These are phyloP conservation scores for Nicotiana obtusifolia DNA, from an alignment of 257 asterid genomes.

Conservation along the genomic window DNA sequence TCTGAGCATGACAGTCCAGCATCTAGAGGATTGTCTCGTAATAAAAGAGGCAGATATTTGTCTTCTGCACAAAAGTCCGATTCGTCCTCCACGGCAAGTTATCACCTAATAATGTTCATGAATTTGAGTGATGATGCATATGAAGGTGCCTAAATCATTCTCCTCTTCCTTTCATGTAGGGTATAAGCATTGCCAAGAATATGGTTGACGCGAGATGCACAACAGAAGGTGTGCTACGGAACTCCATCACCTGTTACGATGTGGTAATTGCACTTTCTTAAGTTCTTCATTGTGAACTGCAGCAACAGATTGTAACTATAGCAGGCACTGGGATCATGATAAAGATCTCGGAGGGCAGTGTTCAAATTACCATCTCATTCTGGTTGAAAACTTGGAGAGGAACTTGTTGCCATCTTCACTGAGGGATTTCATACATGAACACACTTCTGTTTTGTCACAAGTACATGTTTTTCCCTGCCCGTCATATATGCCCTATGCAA, in stretches of 20 bases:
- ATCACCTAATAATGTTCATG: background rate
- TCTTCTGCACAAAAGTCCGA: conserved; percentile 1
- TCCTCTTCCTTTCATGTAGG: conserved; percentile 9
- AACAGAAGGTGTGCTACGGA: conserved; percentile 8
- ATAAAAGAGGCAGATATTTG: conserved; percentile 7
- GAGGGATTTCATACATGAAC: conserved; percentile 27
- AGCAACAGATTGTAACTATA: conserved; percentile 1
- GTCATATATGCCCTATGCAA: conserved; percentile 31
- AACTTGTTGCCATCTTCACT: conserved; percentile 34
- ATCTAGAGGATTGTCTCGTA: background rate
- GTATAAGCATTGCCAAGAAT: background rate
- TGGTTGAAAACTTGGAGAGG: conserved; percentile 48
- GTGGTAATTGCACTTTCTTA: conserved; percentile 10
- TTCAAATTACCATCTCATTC: conserved; percentile 20
- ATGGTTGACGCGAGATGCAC: background rate
- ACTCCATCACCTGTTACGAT: conserved; percentile 3
- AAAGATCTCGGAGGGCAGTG: conserved; percentile 41
- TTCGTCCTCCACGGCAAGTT: conserved; percentile 12
- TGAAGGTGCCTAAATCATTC: background rate
- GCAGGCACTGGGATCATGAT: conserved; percentile 24
- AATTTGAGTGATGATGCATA: background rate
- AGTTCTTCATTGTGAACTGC: conserved; percentile 13
- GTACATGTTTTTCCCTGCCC: conserved; percentile 38
- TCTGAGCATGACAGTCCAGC: background rate
- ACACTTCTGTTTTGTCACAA: conserved; percentile 37